Evolutionary conservation across 2,329 filamentous ascomycete species (phyloP), one percentile per base, ranked within the genome.

Genomic region (Hypoxylon sp.): DNA sequence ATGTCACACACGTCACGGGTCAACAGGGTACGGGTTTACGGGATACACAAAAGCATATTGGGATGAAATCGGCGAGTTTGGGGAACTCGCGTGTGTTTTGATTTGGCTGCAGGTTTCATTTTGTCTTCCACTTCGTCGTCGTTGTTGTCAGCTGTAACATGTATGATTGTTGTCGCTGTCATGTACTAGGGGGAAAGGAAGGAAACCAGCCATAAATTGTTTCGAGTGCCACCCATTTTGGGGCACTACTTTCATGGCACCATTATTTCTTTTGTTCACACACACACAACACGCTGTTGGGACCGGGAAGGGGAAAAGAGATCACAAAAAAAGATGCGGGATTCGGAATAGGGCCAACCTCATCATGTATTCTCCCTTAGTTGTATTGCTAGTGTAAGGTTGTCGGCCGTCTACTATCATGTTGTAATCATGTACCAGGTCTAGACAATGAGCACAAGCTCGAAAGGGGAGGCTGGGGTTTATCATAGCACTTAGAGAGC

Each of bases 371-470:
- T 71, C 56, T 47, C 60, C 62, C 62, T 64, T 32, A 56, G 53
- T 56, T 70, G 68, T 71, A 66, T 47, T 71, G 62, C 65, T 71
- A 71, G 65, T 71, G 68, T 71, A 71, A 62, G 65, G 48, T 71
- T 71, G 65, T 65, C 62, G 65, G 58, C 58, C 62, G 35, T 68
- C 29, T 48, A 46, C 24, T 35, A 37, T 62, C 68, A 66, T 66
- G 68, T 64, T 71, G 60, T 69, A 65, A 62, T 61, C 65, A 66
- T 71, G 68, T 68, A 70, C n/a, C 11, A 37, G 62, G 65, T 71
- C 68, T 71, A 71, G 65, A 71, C 68, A 70, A 68, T 68, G 68
- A 65, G 68, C 68, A 71, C 68, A 47, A 71, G 68, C 68, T 71
- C 68, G 53, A 54, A 62, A 57, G 50, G 58, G 27, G 55, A 51